These are phyloP conservation scores for Erodium texanum DNA, from an alignment of 441 rosid species.

Conservation along the genomic window DNA sequence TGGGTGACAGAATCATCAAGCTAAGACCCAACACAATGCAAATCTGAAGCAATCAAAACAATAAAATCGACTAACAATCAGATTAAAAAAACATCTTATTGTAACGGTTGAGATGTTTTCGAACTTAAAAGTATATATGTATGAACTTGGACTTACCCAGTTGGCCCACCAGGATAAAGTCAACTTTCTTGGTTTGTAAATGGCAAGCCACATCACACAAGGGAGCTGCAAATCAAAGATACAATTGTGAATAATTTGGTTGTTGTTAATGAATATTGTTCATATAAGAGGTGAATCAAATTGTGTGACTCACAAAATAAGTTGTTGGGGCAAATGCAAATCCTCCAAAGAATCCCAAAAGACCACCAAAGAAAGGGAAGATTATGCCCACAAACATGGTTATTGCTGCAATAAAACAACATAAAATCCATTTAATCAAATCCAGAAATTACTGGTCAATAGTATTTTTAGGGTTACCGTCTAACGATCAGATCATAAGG, in stretches of 20 bases:
- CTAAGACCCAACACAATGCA: slow-evolving; percentile 42
- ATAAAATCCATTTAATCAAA: background rate
- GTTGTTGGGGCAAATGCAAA: slow-evolving; percentile 65
- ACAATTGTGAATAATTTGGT: background rate
- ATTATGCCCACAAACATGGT: slow-evolving; percentile 53
- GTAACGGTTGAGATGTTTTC: too few species aligned
- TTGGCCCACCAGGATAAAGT: slow-evolving; percentile 47
- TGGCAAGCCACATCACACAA: slow-evolving; percentile 51
- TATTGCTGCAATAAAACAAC: slow-evolving; percentile 28
- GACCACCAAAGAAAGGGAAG: slow-evolving; percentile 63
- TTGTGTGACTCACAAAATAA: slow-evolving; percentile 37
- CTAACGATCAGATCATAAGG: background rate
- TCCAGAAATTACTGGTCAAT: too few species aligned
- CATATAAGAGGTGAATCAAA: background rate
- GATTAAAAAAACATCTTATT: too few species aligned
- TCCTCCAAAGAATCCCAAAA: slow-evolving; percentile 65
- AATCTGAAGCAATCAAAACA: slow-evolving; percentile 17
- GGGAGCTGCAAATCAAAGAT: slow-evolving; percentile 34
- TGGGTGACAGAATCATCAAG: slow-evolving; percentile 42
- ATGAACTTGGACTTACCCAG: slow-evolving; percentile 32
- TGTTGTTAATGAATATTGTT: background rate
- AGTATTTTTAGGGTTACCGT: too few species aligned
- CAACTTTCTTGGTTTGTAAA: slow-evolving; percentile 46
- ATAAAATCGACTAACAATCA: too few species aligned
- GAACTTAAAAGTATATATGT: too few species aligned